Base-by-base conservation (phyloP, 495 filamentous ascomycete species). In the Hyaloscypha bicolor region DNA sequence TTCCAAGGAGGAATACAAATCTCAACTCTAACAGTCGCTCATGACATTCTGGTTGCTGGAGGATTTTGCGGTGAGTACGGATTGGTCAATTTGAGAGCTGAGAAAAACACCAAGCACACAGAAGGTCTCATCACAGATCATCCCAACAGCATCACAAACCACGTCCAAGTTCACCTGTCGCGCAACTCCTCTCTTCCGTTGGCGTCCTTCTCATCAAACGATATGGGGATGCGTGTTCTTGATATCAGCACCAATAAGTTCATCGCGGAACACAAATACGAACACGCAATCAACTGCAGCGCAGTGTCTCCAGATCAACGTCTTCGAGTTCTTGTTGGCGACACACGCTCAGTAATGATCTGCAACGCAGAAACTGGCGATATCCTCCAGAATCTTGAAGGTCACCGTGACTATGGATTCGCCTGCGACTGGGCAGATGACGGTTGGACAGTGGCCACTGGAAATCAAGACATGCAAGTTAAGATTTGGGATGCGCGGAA, bases 341-440 rank as follows among this genome's bases (percentile, higher is more conserved):
- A 85, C 65, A 74, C 73, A 39, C 62, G 71, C 45, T 74, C 81
- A 32, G 80, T 85, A 30, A 70, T 82, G 67, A 83, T 87, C 68
- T 78, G 79, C 53, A 78, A 83, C 16, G 77, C 83, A 22, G 83
- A 84, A 45, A 79, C 73, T 21, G 65, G 78, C 6, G 79, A 85
- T 67, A 70, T 82, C 29, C 67, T 85, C 5, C 75, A 81, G 55
- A 79, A 79, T 1, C 83, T 97, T 4, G 76, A 78, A 4, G 88
- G 88, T 4, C 94, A 97, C 73, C 83, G 81, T 29, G 93, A 97
- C 75, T 94, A 83, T 70, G 93, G 90, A 57, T 97, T 97, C 68
- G 92, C 94, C 3, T 94, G 91, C 71, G 93, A 90, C 69, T 98
- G 94, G 94, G 88, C 93, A 6, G 90, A 91, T 25, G 91, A 97